A percentile compares a stretch with the other conserved stretches of the same genome.
Evolutionary conservation across 257 asterid genomes (phyloP).

Genomic region (Ballota nigra): DNA sequence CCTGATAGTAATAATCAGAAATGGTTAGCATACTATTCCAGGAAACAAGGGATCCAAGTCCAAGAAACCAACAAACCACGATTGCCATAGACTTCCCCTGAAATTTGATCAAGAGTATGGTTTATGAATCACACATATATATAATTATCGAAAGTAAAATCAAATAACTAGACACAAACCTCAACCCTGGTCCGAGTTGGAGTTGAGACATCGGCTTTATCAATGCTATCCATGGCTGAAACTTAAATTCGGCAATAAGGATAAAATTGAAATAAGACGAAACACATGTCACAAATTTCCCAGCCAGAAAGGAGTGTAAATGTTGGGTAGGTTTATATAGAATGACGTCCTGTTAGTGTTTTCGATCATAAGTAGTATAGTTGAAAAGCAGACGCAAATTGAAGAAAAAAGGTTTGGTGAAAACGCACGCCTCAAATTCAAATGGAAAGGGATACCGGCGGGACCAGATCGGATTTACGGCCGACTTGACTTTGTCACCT

Average conservation of each 20-base stretch:
- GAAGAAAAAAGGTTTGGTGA: no score
- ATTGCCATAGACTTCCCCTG: slow-evolving; percentile 68
- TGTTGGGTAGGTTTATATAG: no score
- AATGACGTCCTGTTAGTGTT: no score
- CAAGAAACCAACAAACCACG: slow-evolving; percentile 73
- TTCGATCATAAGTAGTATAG: no score
- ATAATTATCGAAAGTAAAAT: no score
- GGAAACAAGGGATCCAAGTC: slow-evolving; percentile 79
- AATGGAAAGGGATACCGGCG: no score
- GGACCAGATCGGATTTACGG: no score
- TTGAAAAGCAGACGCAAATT: no score
- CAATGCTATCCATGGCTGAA: slow-evolving; percentile 19
- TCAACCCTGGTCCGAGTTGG: slow-evolving; percentile 59
- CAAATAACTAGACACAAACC: slow-evolving; percentile 41
- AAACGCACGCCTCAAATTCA: no score
- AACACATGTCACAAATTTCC: not conserved
- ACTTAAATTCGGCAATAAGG: not conserved
- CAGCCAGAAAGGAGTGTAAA: not conserved
- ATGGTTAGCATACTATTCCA: slow-evolving; percentile 89
- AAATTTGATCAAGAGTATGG: slow-evolving; percentile 7
- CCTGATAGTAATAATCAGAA: slow-evolving; percentile 59
- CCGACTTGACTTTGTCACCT: no score
- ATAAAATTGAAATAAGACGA: not conserved
- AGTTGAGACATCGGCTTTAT: slow-evolving; percentile 7
- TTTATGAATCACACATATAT: not conserved